phyloP scores from a whole-genome alignment of 306 rosid genomes.

The Glycine tomentella region DNA sequence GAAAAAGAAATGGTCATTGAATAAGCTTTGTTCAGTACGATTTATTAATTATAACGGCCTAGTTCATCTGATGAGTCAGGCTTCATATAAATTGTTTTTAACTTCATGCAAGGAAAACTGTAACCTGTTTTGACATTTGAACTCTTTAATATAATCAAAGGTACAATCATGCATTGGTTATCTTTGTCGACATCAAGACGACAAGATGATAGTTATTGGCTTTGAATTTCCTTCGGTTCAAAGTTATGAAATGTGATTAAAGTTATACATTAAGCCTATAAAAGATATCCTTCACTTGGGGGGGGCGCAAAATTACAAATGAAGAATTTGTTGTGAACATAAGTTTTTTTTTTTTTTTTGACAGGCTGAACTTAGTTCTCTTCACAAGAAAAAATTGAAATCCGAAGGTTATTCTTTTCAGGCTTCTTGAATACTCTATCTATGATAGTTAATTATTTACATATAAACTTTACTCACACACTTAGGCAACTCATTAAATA shows the following conservation, averaged over 20 bases:
- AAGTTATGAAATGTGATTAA: background rate
- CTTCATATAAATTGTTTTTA: background rate
- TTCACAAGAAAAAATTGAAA: no score
- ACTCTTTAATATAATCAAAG: background rate
- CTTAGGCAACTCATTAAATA: background rate
- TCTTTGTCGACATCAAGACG: no score
- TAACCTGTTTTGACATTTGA: background rate
- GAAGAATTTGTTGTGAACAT: no score
- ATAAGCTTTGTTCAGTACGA: no score
- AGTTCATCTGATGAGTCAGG: background rate
- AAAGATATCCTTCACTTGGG: no score
- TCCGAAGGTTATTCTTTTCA: no score
- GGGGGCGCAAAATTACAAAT: no score
- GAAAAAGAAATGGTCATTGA: no score
- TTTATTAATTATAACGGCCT: background rate
- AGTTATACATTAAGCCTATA: no score
- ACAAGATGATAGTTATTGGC: background rate
- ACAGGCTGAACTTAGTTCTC: no score
- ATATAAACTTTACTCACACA: background rate
- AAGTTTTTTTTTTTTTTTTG: no score
- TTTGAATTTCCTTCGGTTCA: background rate
- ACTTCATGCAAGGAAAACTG: background rate
- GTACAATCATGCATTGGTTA: background rate
- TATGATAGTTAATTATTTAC: background rate
- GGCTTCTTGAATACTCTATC: no score